Evolutionary conservation across 2,329 filamentous ascomycete species (phyloP), one percentile per base, ranked within the genome.

Genomic region (Herpotrichia juniperi): DNA sequence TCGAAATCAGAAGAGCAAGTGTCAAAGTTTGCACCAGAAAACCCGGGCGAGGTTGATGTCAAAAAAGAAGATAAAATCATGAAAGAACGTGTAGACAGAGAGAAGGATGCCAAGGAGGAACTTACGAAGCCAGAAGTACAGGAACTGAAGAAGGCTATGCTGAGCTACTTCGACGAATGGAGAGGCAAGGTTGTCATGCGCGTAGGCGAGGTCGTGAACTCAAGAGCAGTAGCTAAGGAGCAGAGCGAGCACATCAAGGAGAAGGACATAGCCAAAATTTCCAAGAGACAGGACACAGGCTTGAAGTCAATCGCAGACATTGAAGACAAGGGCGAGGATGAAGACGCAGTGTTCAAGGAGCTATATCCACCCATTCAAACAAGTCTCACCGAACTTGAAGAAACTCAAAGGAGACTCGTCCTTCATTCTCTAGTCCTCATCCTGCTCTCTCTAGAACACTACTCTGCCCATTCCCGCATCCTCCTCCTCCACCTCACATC

Each of bases 161-260:
- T 96, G 4, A 76, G 81, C 6, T 86, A 88, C 67, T 96, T 93
- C 68, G 86, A 89, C 51, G 88, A 91, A 58, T 97, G 93, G 93
- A 84, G 90, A 63, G 81, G 85, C 5, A 79, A 80, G 11, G 83
- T 96, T 9, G 77, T 90, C 34, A 81, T 84, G 50, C 84, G 92
- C 12, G 78, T 96, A 21, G 84, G 86, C 16, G 88, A 94, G 60
- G 83, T 91, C 30, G 70, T 82, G 42, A 66, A 76, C 46, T 71
- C 71, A 22, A 65, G 71, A 30, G 69, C 69, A 17, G 63, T 71
- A 46, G 69, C 64, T 10, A 68, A 64, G 34, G 57, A 64, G 48
- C 69, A 73, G 57, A 65, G 58, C 16, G 55, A 47, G 11, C 40
- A 63, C 6, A 63, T 73, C 1, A 50, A 58, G 39, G 56, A 57